phyloP scores from a whole-genome alignment of 768 basidiomycete species.

The Russula brevipes region DNA sequence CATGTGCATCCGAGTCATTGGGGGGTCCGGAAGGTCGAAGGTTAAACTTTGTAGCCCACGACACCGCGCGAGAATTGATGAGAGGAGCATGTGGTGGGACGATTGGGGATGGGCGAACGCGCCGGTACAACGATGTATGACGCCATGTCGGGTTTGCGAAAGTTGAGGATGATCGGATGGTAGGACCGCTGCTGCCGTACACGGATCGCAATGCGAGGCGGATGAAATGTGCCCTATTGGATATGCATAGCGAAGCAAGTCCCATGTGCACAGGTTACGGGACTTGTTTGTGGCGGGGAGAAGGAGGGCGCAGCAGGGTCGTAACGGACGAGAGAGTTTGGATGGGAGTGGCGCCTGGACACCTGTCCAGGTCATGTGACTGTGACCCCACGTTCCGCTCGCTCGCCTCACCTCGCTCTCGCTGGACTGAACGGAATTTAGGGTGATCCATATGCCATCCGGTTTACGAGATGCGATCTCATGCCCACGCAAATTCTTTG shows the following conservation, averaged over 20 bases:
- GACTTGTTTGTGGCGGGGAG: neutral
- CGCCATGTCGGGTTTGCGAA: constrained; percentile 11
- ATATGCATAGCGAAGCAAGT: constrained; percentile 25
- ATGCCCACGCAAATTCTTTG: constrained; percentile 5
- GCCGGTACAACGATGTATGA: constrained; percentile 12
- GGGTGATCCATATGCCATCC: too few relatives aligned
- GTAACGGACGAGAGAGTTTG: neutral
- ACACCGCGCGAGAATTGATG: constrained; percentile 18
- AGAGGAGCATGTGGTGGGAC: neutral
- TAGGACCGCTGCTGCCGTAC: constrained; percentile 11
- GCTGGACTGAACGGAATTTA: too few relatives aligned
- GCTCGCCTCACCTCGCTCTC: too few relatives aligned
- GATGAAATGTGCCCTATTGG: constrained; percentile 32
- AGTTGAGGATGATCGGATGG: constrained; percentile 12
- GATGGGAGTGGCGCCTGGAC: neutral
- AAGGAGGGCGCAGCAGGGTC: neutral
- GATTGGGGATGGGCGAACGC: constrained; percentile 11
- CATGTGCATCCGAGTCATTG: constrained; percentile 39
- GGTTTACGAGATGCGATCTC: neutral
- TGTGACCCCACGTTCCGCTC: too few relatives aligned
- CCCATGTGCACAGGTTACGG: constrained; percentile 35
- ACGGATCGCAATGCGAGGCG: constrained; percentile 5
- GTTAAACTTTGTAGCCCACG: constrained; percentile 32
- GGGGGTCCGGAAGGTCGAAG: constrained; percentile 17
- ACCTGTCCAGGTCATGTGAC: constrained; percentile 18